Evolutionary conservation across 805 yeast genomes (phyloP).

Genomic region (Kodamaea nitidulidarum): DNA sequence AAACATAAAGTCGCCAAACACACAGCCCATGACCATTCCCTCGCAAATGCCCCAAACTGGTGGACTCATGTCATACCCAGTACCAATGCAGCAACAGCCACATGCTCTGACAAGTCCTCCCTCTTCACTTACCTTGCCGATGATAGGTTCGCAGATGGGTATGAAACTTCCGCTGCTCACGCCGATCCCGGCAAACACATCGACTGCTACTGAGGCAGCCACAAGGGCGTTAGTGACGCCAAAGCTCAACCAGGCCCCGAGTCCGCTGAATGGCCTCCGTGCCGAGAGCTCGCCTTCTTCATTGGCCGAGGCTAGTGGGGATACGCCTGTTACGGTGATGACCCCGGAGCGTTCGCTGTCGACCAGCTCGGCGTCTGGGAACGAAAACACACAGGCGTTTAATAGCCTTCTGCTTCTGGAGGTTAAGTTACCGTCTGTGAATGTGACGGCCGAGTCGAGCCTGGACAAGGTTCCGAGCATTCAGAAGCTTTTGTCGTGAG

Average conservation of each 20-base stretch:
- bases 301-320: conserved; percentile 1
- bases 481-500: conserved; percentile 6
- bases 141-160: neutral
- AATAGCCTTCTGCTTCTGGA: conserved; percentile 11
- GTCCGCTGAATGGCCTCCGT: conserved; percentile 4
- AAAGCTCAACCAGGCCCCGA: conserved; percentile 1
- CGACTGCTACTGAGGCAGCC: conserved; percentile 11
- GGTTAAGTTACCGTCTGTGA: conserved; percentile 3
- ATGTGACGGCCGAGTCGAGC: neutral
- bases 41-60: too few relatives aligned
- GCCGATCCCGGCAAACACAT: conserved; percentile 12
- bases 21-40: too few relatives aligned
- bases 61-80: too few relatives aligned
- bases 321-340: conserved; percentile 1
- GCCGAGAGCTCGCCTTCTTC: conserved; percentile 6
- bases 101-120: too few relatives aligned
- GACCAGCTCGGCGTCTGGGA: conserved; percentile 5
- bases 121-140: neutral
- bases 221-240: conserved; percentile 10
- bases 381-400: conserved; percentile 10
- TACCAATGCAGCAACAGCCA: too few relatives aligned
- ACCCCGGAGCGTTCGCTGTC: conserved; percentile 7
- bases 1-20: too few relatives aligned
- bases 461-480: conserved; percentile 14
- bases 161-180: conserved; percentile 10